Conservation (phyloP, 202 grass and related monocot genomes). For the Saccharum hybrid region DNA sequence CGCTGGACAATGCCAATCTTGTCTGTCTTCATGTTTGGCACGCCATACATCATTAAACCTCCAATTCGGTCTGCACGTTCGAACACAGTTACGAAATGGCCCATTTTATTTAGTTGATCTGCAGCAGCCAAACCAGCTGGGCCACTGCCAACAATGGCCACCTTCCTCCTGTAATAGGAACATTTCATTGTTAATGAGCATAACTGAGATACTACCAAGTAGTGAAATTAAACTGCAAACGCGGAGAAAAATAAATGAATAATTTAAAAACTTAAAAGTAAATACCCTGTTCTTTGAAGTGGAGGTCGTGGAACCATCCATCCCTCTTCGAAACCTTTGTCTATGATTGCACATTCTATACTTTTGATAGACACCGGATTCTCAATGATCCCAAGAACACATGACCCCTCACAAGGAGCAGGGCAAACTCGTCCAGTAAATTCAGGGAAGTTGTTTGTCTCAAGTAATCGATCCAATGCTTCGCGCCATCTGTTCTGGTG, state of each 20-base stretch:
- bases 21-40: constrained; percentile 99
- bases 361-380: constrained; percentile 99
- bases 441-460: constrained; percentile 99
- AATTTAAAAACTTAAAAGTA: constrained; percentile 18
- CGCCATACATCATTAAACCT: constrained; percentile 99
- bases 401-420: constrained; percentile 96
- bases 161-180: constrained; percentile 76
- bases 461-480: constrained; percentile 88
- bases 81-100: constrained; percentile 92
- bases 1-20: constrained; percentile 84
- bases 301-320: constrained; percentile 96
- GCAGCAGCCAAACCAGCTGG: constrained; percentile 92
- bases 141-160: constrained; percentile 92
- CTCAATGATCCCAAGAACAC: constrained; percentile 97
- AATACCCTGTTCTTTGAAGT: constrained; percentile 90
- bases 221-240: constrained; percentile 28
- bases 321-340: constrained; percentile 95
- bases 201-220: constrained; percentile 26
- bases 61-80: constrained; percentile 96
- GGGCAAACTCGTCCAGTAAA: constrained; percentile 98
- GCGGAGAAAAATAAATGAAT: not conserved
- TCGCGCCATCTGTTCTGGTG: constrained; percentile 93
- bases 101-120: constrained; percentile 98
- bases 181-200: constrained; percentile 18
- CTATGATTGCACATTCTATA: constrained; percentile 97